Evolutionary conservation across 441 rosid species (phyloP).

Genomic region (Gossypium trilobum): DNA sequence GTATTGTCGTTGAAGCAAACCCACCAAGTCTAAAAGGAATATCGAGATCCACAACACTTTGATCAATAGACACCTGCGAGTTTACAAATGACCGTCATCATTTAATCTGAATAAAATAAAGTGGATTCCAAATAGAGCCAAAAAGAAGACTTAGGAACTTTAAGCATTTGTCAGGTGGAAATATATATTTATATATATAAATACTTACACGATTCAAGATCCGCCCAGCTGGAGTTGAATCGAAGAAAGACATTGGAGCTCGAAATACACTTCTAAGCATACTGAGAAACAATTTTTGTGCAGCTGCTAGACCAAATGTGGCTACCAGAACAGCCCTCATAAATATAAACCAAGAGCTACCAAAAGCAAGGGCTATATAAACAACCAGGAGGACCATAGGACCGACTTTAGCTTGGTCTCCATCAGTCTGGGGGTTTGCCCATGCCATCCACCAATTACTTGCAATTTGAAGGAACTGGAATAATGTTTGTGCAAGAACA

Average conservation of each 20-base stretch:
- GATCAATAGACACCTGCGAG: constrained; percentile 90
- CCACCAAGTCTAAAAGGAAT: constrained; percentile 98
- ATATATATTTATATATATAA: not conserved
- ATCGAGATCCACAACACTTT: constrained; percentile 98
- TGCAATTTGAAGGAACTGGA: constrained; percentile 97
- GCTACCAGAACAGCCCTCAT: constrained; percentile 96
- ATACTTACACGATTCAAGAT: constrained; percentile 80
- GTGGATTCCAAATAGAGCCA: not conserved
- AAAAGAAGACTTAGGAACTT: not conserved
- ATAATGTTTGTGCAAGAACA: constrained; percentile 74
- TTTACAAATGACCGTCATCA: constrained; percentile 12
- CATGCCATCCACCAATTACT: constrained; percentile 99
- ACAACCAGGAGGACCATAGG: constrained; percentile 78
- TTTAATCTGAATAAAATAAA: not conserved
- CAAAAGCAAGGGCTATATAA: constrained; percentile 95
- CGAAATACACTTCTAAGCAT: constrained; percentile 92
- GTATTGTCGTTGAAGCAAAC: constrained; percentile 97
- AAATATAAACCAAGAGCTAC: constrained; percentile 93
- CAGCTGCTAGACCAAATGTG: constrained; percentile 95
- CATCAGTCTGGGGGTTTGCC: constrained; percentile 98
- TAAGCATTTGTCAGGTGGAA: not conserved
- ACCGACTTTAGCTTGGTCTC: constrained; percentile 72
- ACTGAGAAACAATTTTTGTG: constrained; percentile 81
- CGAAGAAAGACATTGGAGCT: constrained; percentile 99
- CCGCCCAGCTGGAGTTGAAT: constrained; percentile 96